Base-by-base conservation (phyloP, 148 eudicot genomes). In the Camellia sinensis region DNA sequence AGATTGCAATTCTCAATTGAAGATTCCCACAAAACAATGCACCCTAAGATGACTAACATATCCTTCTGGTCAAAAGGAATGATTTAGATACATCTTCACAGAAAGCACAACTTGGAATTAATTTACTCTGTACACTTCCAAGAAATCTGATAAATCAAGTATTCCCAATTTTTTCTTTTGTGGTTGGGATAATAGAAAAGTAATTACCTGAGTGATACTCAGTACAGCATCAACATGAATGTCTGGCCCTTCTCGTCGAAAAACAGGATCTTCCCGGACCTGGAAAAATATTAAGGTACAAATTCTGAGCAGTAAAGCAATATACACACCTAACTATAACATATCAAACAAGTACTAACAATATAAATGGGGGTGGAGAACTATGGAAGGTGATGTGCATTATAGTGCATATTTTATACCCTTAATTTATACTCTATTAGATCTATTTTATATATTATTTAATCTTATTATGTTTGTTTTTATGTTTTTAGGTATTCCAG, bases 231-330 rank as follows among this genome's bases (percentile, higher is more conserved):
- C 94, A 67, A 95, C 99, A 83, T 95, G 99, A 65, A 95, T 91
- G 74, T 95, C 93, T 41, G 95, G 82, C 74, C 97, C 97, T 85
- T 95, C 97, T 83, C 97, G 87, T 64, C 97, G 88, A 76, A 95
- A 95, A 71, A 93, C 92, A 73, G 99, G 99, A 81, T 95, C 99
- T 85, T 95, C 97, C 70, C 91, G 89, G 57, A 95, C 95, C 98
- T 94, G 84, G 7, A 79, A 79, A 50, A 80, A 73, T 71, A 74
- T 77, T 15, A 40, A 8, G 13, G 59, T 11, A 45, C 52, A 45
- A 65, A 72, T 60, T 48, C 6, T 2, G 54, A 15, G 17, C 44
- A n/a, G 45, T 10, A 52, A 44, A 66, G 45, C 40, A 67, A 41
- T 4, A 71, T 22, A 13, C 61, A 12, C 56, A 44, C 76, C 76